phyloP scores from a whole-genome alignment of 306 rosid genomes.

The Herpetospermum pedunculosum region DNA sequence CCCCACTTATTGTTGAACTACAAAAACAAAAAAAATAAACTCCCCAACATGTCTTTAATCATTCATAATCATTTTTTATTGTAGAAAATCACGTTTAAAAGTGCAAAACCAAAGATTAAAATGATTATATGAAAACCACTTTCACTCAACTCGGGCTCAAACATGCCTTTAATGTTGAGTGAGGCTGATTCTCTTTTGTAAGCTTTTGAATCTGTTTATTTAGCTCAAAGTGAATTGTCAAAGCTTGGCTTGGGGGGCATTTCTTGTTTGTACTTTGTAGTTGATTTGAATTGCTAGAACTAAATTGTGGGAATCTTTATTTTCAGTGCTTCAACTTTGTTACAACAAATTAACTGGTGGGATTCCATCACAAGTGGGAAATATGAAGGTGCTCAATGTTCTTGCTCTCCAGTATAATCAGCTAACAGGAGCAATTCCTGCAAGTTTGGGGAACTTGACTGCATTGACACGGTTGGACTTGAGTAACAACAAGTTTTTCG shows the following conservation, averaged over 20 bases:
- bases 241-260: not conserved
- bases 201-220: not conserved
- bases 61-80: no score
- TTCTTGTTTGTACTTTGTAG: not conserved
- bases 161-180: no score
- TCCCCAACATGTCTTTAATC: no score
- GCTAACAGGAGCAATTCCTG: constrained; percentile 71
- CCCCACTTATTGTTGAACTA: no score
- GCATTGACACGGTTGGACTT: constrained; percentile 51
- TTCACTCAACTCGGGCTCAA: no score
- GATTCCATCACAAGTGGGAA: constrained; percentile 58
- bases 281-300: not conserved
- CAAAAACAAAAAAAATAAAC: no score
- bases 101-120: no score
- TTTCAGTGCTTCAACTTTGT: constrained; percentile 82
- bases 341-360: constrained; percentile 62
- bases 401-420: constrained; percentile 72
- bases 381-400: constrained; percentile 38
- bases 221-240: not conserved
- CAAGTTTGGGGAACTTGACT: constrained; percentile 59
- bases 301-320: not conserved
- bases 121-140: no score
- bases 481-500: constrained; percentile 61
- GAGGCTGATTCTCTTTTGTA: not conserved
- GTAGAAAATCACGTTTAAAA: no score